Percentiles rank a stretch among this genome's conserved stretches.
Evolutionary conservation across 805 yeast genomes (phyloP).

Genomic region (Cyberlindnera japonica): DNA sequence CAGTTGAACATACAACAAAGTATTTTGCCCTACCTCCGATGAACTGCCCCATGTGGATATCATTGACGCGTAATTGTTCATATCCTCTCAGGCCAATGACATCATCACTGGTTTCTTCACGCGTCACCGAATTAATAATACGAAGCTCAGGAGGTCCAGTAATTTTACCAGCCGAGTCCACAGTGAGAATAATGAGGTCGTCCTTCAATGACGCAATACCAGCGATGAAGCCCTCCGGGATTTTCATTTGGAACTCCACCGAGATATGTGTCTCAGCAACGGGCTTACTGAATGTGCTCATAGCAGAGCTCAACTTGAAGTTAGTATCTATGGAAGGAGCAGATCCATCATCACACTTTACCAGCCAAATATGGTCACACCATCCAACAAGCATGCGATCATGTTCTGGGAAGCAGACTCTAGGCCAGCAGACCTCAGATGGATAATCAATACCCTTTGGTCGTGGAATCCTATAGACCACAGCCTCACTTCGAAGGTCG

Average conservation of each 20-base stretch:
- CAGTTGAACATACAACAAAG: conserved; percentile 74
- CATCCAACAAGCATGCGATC: conserved; percentile 76
- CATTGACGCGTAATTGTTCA: conserved; percentile 51
- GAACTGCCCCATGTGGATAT: conserved; percentile 63
- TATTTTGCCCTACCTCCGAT: conserved; percentile 44
- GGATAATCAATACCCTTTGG: conserved; percentile 51
- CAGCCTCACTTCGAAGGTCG: conserved; percentile 48
- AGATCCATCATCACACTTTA: conserved; percentile 40
- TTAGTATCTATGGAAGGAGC: conserved; percentile 4
- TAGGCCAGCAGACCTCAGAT: conserved; percentile 83
- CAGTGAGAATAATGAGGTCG: conserved; percentile 62
- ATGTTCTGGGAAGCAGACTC: conserved; percentile 59
- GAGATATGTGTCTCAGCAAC: conserved; percentile 34
- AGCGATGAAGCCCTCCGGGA: conserved; percentile 51
- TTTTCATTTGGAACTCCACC: conserved; percentile 37
- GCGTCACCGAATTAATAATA: conserved; percentile 58
- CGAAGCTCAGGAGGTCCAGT: conserved; percentile 67
- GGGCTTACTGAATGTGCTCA: conserved; percentile 47
- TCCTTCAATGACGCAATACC: conserved; percentile 78
- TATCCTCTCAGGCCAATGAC: conserved; percentile 63
- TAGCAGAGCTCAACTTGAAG: conserved; percentile 35
- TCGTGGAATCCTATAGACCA: conserved; percentile 49
- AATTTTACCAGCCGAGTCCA: conserved; percentile 35
- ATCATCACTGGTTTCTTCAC: conserved; percentile 75
- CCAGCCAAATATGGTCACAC: conserved; percentile 73